Conservation (phyloP, 768 basidiomycete species). For the Amanita pallidorosea region DNA sequence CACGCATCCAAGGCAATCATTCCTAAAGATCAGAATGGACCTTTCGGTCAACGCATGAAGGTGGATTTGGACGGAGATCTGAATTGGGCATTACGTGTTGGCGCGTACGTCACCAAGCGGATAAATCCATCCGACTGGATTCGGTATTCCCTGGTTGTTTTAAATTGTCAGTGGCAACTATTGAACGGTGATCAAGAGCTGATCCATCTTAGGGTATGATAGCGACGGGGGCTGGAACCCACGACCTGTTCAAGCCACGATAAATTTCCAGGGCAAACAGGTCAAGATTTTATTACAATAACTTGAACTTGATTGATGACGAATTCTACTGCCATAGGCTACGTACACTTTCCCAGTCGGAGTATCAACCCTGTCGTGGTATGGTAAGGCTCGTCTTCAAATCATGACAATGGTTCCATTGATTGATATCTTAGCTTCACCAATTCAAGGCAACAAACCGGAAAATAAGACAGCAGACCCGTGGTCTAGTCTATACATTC, state of each 20-base stretch:
- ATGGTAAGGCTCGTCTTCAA: conserved; percentile 15
- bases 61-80: conserved; percentile 47
- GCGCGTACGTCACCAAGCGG: conserved; percentile 54
- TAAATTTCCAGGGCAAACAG: conserved; percentile 53
- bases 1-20: conserved; percentile 66
- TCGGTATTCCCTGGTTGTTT: conserved; percentile 60
- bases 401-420: not conserved
- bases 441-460: not conserved
- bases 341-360: conserved; percentile 73
- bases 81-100: conserved; percentile 48
- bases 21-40: conserved; percentile 56
- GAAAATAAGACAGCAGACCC: not conserved
- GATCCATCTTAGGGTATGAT: conserved; percentile 32
- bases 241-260: conserved; percentile 43
- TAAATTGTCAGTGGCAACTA: conserved; percentile 41
- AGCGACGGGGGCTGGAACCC: conserved; percentile 44
- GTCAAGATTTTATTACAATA: conserved; percentile 16
- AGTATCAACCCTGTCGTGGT: conserved; percentile 49
- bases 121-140: conserved; percentile 42
- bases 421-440: not conserved
- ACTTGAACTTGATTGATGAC: not conserved
- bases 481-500: not conserved
- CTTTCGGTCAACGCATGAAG: conserved; percentile 58
- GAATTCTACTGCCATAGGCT: conserved; percentile 26
- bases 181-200: not conserved